Evolutionary conservation across 1,284 basidiomycete genomes (phyloP), one percentile per base, ranked within the genome.

Genomic region (Ganoderma meredithae): DNA sequence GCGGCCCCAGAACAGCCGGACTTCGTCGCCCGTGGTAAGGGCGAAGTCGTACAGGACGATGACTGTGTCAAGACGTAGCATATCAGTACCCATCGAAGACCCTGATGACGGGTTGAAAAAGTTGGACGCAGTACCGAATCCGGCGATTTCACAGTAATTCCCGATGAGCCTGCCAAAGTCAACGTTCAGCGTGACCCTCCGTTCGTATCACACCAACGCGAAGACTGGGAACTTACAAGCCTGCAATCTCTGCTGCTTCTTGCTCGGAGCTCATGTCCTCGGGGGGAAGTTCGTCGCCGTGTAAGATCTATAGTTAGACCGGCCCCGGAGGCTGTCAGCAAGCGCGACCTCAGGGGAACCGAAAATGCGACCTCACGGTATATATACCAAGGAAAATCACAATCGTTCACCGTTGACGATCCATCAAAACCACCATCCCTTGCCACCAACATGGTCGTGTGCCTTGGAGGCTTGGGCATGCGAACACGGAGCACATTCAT

Each of bases 1-100:
- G 15, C 60, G 41, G 40, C 33, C 33, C 60, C 60, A 61, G 43
- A 61, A 61, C 25, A 44, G 4, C 40, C 41, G 41, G 13, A 43
- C n/a, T 27, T 61, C 60, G 27, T 44, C 41, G 2, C 25, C 17
- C 12, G 43, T n/a, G 3, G 60, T 61, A 12, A 61, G 13, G 43
- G 31, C 19, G 1, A 25, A 61, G 27, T 61, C 60, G 27, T 61
- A 61, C 19, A 47, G 40, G 60, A 61, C 25, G 7, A 61, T 19
- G 25, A 47, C 60, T 61, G 31, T 6, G 44, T 22, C 43, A 44
- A 44, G 3, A 4, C 4, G 15, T 5, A n/a, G 25, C 12, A 25
- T 9, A 49, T 25, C 9, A 49, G 47, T 22, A 25, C 8, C 3
- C 1, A 31, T 31, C n/a, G 4, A 13, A 10, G 47, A 25, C 25